phyloP scores from a whole-genome alignment of 179 eudicot species.

The Vitellaria paradoxa region DNA sequence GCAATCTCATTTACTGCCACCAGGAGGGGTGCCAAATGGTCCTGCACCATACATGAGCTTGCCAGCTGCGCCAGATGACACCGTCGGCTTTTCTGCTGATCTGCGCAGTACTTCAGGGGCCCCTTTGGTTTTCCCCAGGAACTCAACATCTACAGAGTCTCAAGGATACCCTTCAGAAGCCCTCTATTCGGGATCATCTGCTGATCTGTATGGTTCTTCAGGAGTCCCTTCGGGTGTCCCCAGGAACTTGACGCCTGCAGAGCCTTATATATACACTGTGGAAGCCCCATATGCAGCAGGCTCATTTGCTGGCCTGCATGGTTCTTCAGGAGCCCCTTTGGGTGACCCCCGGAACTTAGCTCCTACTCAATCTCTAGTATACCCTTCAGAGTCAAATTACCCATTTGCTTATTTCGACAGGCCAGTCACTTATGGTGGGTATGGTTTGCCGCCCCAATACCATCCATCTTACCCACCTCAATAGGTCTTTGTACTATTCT shows the following conservation, averaged over 20 bases:
- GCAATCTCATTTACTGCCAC: conserved; percentile 16
- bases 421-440: conserved; percentile 24
- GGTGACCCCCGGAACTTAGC: conserved; percentile 17
- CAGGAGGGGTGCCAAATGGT: conserved; percentile 20
- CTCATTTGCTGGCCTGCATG: conserved; percentile 21
- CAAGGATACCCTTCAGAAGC: no score
- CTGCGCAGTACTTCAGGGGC: no score
- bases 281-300: conserved; percentile 16
- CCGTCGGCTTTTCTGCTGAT: no score
- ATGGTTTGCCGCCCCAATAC: conserved; percentile 23
- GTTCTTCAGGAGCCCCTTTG: conserved; percentile 18
- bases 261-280: neutral
- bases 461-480: conserved; percentile 30
- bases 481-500: conserved; percentile 13
- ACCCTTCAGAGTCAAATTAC: conserved; percentile 20
- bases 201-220: conserved; percentile 11
- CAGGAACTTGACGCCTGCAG: no score
- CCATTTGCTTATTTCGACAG: conserved; percentile 24
- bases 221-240: no score
- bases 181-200: neutral
- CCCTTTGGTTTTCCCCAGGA: no score
- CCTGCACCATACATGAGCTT: conserved; percentile 19
- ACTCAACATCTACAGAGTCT: no score
- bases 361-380: conserved; percentile 13
- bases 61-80: conserved; percentile 21